Conservation (phyloP, 1,284 basidiomycete genomes). For the Cryptococcus deneoformans region DNA sequence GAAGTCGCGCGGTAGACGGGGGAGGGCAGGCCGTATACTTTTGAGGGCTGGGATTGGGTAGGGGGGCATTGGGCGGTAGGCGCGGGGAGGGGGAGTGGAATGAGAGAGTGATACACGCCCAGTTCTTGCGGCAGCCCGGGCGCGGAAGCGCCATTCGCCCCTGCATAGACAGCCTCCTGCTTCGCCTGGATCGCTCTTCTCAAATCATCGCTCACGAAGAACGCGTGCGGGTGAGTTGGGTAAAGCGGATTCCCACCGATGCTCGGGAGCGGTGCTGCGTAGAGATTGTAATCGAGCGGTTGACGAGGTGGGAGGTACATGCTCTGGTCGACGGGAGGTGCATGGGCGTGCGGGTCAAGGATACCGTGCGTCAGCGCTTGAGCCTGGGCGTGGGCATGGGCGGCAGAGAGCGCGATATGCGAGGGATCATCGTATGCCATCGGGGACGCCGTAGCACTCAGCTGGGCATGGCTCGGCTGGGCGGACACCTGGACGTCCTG, state of each 20-base stretch:
- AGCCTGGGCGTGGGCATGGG: neutral
- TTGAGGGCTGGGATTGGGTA: constrained; percentile 54
- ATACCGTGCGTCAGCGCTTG: neutral
- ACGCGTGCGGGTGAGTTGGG: constrained; percentile 52
- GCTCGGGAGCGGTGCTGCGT: constrained; percentile 63
- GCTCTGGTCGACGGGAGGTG: neutral
- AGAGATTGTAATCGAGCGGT: constrained; percentile 84
- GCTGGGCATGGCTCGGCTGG: too few species aligned
- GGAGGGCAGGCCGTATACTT: constrained; percentile 64
- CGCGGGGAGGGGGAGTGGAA: constrained; percentile 56
- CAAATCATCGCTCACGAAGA: constrained; percentile 69
- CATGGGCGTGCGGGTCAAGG: neutral
- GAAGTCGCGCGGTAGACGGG: constrained; percentile 80
- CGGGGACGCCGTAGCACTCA: too few species aligned
- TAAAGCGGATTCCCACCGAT: constrained; percentile 48
- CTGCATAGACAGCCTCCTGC: constrained; percentile 66
- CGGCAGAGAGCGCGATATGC: too few species aligned
- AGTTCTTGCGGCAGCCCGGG: constrained; percentile 77
- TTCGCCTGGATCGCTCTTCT: constrained; percentile 77
- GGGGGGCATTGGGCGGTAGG: too few species aligned
- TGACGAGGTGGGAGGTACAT: neutral
- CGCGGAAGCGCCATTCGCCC: constrained; percentile 26
- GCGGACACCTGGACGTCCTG: too few species aligned
- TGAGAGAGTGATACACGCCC: constrained; percentile 85
- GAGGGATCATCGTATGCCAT: too few species aligned